A percentile compares a stretch with the other conserved stretches of the same genome.
Evolutionary conservation across 2,329 filamentous ascomycete genomes (phyloP).

Genomic region (Myriosclerotinia curreyana): DNA sequence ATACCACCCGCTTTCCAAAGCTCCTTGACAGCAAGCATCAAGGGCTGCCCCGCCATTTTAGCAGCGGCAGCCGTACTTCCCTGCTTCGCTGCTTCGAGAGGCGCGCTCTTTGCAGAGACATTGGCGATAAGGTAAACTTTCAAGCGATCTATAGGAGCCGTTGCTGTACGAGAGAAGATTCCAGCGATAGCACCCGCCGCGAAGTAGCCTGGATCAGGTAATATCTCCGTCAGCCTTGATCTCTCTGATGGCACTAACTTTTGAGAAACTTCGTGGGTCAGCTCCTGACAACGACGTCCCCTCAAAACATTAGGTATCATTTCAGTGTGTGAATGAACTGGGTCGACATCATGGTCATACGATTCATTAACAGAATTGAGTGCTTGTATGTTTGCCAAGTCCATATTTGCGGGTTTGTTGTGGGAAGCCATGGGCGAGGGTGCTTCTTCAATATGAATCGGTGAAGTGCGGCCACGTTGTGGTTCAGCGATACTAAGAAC

Average conservation of each 20-base stretch:
- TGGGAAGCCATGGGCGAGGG: conserved; percentile 7
- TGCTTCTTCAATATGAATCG: conserved; percentile 19
- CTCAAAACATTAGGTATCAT: conserved; percentile 13
- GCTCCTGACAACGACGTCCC: conserved; percentile 19
- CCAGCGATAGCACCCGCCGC: conserved; percentile 91
- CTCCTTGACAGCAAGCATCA: conserved; percentile 70
- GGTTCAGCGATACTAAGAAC: conserved; percentile 62
- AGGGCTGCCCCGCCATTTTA: conserved; percentile 64
- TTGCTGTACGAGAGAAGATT: conserved; percentile 90
- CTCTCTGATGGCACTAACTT: conserved; percentile 27
- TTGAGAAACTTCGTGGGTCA: conserved; percentile 25
- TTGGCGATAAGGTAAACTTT: conserved; percentile 98
- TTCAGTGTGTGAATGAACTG: conserved; percentile 12
- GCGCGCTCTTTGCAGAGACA: conserved; percentile 60
- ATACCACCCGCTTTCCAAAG: conserved; percentile 84
- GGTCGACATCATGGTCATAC: conserved; percentile 15
- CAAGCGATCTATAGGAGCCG: conserved; percentile 90
- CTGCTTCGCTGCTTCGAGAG: conserved; percentile 64
- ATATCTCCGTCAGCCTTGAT: conserved; percentile 39
- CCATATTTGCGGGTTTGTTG: conserved; percentile 23
- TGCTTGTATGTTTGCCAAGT: conserved; percentile 24
- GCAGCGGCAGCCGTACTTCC: conserved; percentile 64
- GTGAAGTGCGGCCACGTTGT: conserved; percentile 33
- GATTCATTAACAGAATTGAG: conserved; percentile 23
- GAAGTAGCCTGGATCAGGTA: conserved; percentile 92